Percentiles rank a stretch among this genome's conserved stretches.
phyloP scores from a whole-genome alignment of 257 asterid genomes.

The Phtheirospermum japonicum region DNA sequence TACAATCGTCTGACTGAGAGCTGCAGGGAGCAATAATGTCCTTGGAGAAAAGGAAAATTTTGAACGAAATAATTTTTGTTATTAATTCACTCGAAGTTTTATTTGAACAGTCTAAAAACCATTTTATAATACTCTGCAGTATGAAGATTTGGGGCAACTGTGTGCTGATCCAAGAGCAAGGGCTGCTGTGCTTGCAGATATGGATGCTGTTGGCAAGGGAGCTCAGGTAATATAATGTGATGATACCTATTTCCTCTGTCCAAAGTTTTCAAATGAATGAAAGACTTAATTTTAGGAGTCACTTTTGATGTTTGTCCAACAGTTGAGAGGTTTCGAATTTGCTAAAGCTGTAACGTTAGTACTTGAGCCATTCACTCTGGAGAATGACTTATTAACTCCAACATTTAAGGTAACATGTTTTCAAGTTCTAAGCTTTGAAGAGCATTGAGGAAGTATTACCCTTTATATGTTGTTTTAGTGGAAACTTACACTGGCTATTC shows the following conservation, averaged over 20 bases:
- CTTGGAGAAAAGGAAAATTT: neutral
- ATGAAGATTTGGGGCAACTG: conserved; percentile 62
- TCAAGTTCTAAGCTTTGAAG: neutral
- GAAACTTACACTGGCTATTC: neutral
- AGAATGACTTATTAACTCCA: conserved; percentile 86
- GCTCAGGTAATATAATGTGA: conserved; percentile 60
- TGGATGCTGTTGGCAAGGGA: conserved; percentile 83
- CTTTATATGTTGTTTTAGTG: neutral
- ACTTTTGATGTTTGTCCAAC: conserved; percentile 24
- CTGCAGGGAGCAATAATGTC: conserved; percentile 13
- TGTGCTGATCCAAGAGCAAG: conserved; percentile 72
- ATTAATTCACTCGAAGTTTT: neutral
- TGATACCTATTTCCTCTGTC: conserved; percentile 1
- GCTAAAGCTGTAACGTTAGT: conserved; percentile 77
- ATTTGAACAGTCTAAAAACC: conserved; percentile 14
- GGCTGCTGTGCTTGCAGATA: conserved; percentile 92
- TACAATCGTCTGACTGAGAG: neutral
- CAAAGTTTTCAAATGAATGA: neutral
- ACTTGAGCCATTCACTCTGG: conserved; percentile 80
- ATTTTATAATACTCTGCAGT: conserved; percentile 38
- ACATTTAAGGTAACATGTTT: conserved; percentile 69
- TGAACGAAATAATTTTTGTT: conserved; percentile 2
- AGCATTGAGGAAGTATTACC: neutral
- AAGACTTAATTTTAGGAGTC: neutral
- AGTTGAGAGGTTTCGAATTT: conserved; percentile 91